Base-by-base conservation (phyloP, 106 monocot genomes). In the Dioscorea dumetorum region DNA sequence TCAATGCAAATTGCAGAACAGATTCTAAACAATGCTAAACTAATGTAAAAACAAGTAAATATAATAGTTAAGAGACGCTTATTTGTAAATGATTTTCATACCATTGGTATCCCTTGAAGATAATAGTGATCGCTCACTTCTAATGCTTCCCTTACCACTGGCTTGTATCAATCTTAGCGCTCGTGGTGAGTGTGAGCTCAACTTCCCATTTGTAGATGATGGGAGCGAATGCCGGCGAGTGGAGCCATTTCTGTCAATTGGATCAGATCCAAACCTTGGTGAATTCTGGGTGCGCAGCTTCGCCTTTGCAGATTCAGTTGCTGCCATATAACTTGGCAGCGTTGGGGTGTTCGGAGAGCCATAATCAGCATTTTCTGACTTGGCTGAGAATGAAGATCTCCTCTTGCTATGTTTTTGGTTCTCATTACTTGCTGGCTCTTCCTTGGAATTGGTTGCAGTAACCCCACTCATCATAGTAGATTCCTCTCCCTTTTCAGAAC, bases 141-240 rank as follows among this genome's bases (percentile, higher is more conserved):
- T 77, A 62, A 66, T 19, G 19, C 71, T 78, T 6, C 73, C 81
- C 67, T 80, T 90, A 22, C 69, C 73, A 71, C 50, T 63, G 51
- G 75, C 59, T 70, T 75, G 90, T 24, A 76, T 58, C 69, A 69
- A 54, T 80, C 57, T 82, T 33, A 84, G 83, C 15, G 81, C 76
- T 28, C 81, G 65, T 32, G 84, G 84, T 21, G 93, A 82, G 13
- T 84, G 61, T 19, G 83, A 83, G 67, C 61, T 72, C 59, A 80
- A 48, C 74, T 84, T 97, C 31, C 91, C 83, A 87, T 86, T 86
- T 22, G 79, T 74, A 14, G 81, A 64, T 60, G 72, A 79, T 48
- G 95, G 97, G 49, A 92, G 71, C 54, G 97, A 97, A 78, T 92
- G 88, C 22, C 97, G 70, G 13, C 97, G 83, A 12, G 82, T 77